Base-by-base conservation (phyloP, 495 filamentous ascomycete species). In the Lasiosphaeriaceae sp. region DNA sequence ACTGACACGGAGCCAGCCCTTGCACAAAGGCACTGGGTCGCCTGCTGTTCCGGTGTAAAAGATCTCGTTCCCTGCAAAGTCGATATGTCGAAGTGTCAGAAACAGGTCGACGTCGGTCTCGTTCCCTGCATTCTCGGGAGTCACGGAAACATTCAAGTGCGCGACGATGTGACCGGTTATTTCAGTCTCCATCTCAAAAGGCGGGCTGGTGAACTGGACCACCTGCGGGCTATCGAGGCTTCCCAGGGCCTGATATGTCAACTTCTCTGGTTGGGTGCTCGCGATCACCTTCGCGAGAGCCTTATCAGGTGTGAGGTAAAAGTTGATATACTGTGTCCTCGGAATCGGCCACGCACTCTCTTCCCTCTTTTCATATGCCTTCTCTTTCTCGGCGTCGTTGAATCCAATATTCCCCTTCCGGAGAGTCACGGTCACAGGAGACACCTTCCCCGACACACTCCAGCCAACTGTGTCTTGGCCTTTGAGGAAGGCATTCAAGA, bases 401-500 rank as follows among this genome's bases (percentile, higher is more conserved):
- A 78, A 81, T 1, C 85, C 86, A 0, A 83, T 76, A 49, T 87
- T 74, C 2, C 85, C 85, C 62, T 83, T 83, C 23, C 85, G 77
- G 0, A 89, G 71, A 0, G 80, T 70, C 23, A 89, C 43, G 34
- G 75, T 76, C 21, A 87, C 83, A 12, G 81, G 75, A 0, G 85
- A 70, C 1, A 81, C 71, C 55, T 80, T 80, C 14, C 83, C 82
- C 0, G 70, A 63, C 3, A 65, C 54, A 12, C 71, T 71, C 86
- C 86, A 89, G 2, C 86, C 86, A 0, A 62, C 71, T 0, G 67
- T 71, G 59, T 88, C 86, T 0, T 86, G 73, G 7, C 76, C 82
- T 60, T 85, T 86, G 23, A 89, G 76, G 63, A 88, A 89, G 0
- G 86, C 86, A 56, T 85, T 80, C 2, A 88, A 71, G 59, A 89